Evolutionary conservation across 768 basidiomycete genomes (phyloP), one percentile per base, ranked within the genome.

Genomic region (Suillus placidus): DNA sequence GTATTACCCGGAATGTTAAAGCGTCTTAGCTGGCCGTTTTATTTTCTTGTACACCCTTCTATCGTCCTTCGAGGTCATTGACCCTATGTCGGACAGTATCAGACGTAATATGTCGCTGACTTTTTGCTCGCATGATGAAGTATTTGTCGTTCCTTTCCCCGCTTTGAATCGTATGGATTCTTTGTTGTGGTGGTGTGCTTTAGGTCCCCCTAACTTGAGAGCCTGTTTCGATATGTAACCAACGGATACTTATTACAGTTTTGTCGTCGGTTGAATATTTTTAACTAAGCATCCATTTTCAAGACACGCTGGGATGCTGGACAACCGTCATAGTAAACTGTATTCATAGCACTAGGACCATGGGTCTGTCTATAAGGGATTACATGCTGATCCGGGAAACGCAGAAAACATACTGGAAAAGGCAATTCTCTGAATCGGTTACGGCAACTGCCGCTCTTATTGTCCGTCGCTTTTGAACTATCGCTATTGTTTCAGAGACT

Each of bases 401-500:
- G 6, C 18, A 6, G 40, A 60, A 60, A 60, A 60, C 26, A 60
- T 60, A 42, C 58, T 13, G 6, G 3, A 42, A 60, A 60, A 20
- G 58, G 58, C 10, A 60, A 60, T 58, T 37, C 35, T 57, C 34
- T 12, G 32, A 34, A 20, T 32, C 34, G 20, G 55, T 65, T 61
- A 67, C 66, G 64, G 66, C 58, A 65, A 61, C 47, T 32, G 49
- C 66, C 38, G 58, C 43, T 30, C 64, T 61, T 65, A 67, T 67
- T 62, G 58, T 68, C 60, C 37, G 52, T 51, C 18, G 40, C 64
- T 32, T 67, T 65, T 26, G 40, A 64, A 37, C 12, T 18, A 43
- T 60, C 73, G 79, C 66, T 73, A 68, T 64, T 78, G 76, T 66
- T 73, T 83, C 64, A 79, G 74, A 38, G 43, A 47, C 58, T 69